phyloP scores from a whole-genome alignment of 23 red algal species.

The Gracilariopsis chorda region DNA sequence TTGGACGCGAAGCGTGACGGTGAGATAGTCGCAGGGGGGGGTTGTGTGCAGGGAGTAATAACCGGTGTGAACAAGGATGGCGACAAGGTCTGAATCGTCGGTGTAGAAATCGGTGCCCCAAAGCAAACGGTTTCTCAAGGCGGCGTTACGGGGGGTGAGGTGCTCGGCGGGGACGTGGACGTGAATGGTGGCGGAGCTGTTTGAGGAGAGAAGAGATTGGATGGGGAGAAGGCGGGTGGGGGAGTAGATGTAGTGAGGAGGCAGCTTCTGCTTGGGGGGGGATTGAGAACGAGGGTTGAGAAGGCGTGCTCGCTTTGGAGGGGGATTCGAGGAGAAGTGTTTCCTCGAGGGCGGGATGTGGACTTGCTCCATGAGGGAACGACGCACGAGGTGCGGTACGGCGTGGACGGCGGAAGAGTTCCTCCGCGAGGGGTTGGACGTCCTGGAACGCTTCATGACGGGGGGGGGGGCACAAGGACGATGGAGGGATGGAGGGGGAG shows the following conservation, averaged over 20 bases:
- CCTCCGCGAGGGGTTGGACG: no score
- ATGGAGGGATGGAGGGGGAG: no score
- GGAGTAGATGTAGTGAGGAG: background rate
- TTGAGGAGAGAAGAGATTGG: background rate
- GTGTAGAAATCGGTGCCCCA: conserved; percentile 73
- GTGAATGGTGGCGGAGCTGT: background rate
- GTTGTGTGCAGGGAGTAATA: background rate
- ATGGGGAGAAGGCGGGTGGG: background rate
- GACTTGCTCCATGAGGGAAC: no score
- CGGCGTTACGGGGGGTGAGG: conserved; percentile 26
- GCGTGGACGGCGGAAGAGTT: no score
- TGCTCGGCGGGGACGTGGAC: conserved; percentile 64
- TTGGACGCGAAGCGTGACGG: conserved; percentile 8
- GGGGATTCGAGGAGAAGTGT: no score
- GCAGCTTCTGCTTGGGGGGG: background rate
- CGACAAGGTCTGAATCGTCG: conserved; percentile 72
- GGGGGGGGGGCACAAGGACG: no score
- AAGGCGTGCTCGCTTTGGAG: background rate
- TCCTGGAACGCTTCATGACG: no score
- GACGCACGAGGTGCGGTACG: no score
- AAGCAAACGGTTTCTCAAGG: conserved; percentile 36
- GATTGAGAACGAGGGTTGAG: background rate
- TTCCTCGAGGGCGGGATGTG: no score
- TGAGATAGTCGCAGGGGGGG: background rate
- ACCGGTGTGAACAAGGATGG: conserved; percentile 63